Evolutionary conservation across 257 asterid genomes (phyloP).

Genomic region (Jasminum sambac): DNA sequence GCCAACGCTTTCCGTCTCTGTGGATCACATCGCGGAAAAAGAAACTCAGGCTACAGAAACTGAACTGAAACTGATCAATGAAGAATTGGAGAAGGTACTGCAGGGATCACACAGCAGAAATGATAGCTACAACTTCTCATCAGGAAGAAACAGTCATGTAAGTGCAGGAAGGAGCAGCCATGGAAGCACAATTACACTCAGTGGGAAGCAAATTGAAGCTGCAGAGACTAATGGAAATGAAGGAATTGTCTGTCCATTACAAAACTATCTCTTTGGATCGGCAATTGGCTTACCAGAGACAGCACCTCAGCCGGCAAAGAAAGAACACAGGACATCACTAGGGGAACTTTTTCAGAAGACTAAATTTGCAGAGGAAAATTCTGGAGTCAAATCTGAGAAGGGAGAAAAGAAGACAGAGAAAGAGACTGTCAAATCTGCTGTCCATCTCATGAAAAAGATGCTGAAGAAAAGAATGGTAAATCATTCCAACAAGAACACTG

Average conservation of each 20-base stretch:
- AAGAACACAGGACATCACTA: conserved; percentile 74
- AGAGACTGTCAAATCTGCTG: conserved; percentile 67
- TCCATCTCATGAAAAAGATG: conserved; percentile 65
- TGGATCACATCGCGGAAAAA: conserved; percentile 79
- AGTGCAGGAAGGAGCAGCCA: conserved; percentile 76
- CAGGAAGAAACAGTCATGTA: conserved; percentile 83
- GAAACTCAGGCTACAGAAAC: conserved; percentile 78
- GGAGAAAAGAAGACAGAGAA: conserved; percentile 58
- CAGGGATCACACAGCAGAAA: conserved; percentile 53
- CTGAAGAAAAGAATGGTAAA: conserved; percentile 54
- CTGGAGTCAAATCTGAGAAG: conserved; percentile 44
- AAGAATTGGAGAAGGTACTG: conserved; percentile 87
- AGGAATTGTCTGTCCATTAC: conserved; percentile 70
- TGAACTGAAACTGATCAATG: conserved; percentile 78
- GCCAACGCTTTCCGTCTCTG: conserved; percentile 68
- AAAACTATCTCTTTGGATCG: conserved; percentile 80
- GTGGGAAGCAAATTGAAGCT: conserved; percentile 58
- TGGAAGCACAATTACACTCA: conserved; percentile 65
- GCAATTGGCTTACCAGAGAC: conserved; percentile 62
- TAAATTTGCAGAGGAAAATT: conserved; percentile 58
- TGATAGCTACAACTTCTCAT: conserved; percentile 49
- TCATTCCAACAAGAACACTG: conserved; percentile 42
- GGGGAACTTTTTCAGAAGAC: conserved; percentile 95
- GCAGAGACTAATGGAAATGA: conserved; percentile 51
- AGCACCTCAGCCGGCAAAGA: conserved; percentile 38